Conservation (phyloP, 2,329 filamentous ascomycete genomes). For the Aspergillus nomiae region DNA sequence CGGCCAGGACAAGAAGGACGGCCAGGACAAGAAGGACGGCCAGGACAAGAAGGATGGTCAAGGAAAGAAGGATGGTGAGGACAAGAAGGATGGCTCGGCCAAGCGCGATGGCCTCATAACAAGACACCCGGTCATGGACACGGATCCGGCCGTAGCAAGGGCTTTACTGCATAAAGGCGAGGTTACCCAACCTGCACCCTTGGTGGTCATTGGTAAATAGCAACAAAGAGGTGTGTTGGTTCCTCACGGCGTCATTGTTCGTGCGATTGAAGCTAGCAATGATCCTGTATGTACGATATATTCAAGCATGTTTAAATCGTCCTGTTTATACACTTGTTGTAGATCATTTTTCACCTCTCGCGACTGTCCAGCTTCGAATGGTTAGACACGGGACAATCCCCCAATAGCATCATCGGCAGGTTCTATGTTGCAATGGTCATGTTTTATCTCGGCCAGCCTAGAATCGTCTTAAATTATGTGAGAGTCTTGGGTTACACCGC, state of each 20-base stretch:
- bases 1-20: not conserved
- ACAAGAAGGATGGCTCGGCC: no score
- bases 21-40: no score
- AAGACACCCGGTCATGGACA: no score
- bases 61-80: no score
- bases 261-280: not conserved
- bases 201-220: not conserved
- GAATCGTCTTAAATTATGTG: not conserved
- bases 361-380: not conserved
- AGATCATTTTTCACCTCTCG: not conserved
- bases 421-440: not conserved
- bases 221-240: not conserved
- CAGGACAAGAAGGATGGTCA: not conserved
- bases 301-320: no score
- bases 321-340: not conserved
- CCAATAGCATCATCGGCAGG: not conserved
- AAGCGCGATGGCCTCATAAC: no score
- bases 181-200: not conserved
- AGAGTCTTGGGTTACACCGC: slow-evolving; percentile 13
- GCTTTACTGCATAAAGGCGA: not conserved
- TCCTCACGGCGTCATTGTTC: not conserved
- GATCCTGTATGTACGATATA: not conserved
- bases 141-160: not conserved
- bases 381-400: not conserved
- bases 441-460: not conserved